These are phyloP conservation scores for Diaporthe amygdali DNA, from an alignment of 2,329 filamentous ascomycete species.

Conservation along the genomic window DNA sequence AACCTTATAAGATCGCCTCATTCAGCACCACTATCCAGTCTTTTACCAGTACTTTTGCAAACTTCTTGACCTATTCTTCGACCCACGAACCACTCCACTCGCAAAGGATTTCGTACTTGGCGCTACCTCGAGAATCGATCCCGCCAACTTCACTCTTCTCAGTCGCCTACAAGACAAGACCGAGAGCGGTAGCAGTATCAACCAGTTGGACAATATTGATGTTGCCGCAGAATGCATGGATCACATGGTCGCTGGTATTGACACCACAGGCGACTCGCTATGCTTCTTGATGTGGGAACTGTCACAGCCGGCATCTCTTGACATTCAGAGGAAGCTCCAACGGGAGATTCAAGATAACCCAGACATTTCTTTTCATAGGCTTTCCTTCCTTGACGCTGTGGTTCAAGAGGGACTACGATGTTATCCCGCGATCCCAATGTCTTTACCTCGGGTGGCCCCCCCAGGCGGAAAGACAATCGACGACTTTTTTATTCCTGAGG, in stretches of 20 bases:
- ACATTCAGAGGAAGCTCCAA: conserved; percentile 57
- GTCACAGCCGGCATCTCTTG: conserved; percentile 60
- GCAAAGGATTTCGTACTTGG: conserved; percentile 64
- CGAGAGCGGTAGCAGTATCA: too few relatives aligned
- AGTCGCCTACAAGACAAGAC: conserved; percentile 61
- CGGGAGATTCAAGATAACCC: conserved; percentile 50
- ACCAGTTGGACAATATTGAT: conserved; percentile 58
- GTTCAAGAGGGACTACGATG: conserved; percentile 66
- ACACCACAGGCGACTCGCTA: conserved; percentile 73
- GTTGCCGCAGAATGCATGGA: conserved; percentile 73
- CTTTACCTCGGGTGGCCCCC: conserved; percentile 64
- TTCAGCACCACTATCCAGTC: conserved; percentile 61
- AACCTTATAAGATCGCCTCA: conserved; percentile 65
- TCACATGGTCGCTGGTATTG: conserved; percentile 74
- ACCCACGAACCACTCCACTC: conserved; percentile 61
- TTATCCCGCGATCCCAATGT: conserved; percentile 71
- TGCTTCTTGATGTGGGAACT: conserved; percentile 76
- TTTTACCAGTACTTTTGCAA: conserved; percentile 54
- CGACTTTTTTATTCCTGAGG: conserved; percentile 57
- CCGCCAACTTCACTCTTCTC: conserved; percentile 61
- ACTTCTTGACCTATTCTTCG: conserved; percentile 49
- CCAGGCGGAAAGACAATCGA: conserved; percentile 59
- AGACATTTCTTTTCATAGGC: conserved; percentile 47
- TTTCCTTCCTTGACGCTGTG: conserved; percentile 67
- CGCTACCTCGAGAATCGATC: conserved; percentile 49